Evolutionary conservation across 352 stramenopile species (phyloP).

Genomic region (Achlya hypogyna): DNA sequence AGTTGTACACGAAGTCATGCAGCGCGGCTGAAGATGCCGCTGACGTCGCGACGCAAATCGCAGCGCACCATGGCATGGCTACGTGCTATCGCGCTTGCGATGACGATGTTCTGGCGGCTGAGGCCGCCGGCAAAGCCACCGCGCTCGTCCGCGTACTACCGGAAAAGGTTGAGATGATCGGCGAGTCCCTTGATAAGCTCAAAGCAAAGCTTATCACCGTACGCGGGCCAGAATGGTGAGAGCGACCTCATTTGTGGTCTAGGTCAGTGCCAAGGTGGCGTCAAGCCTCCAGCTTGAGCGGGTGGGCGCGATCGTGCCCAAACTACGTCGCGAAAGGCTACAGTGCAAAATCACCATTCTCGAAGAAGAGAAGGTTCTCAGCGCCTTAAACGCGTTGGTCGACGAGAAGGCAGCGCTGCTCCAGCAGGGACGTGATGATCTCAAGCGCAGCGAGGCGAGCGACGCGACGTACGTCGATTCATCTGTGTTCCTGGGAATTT

Average conservation of each 20-base stretch:
- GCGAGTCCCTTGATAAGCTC: constrained; percentile 34
- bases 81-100: constrained; percentile 51
- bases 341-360: constrained; percentile 42
- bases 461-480: constrained; percentile 64
- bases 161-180: constrained; percentile 36
- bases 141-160: neutral
- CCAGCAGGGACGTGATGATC: constrained; percentile 44
- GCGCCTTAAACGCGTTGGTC: constrained; percentile 44
- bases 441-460: constrained; percentile 54
- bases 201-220: neutral
- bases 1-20: constrained; percentile 1
- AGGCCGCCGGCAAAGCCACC: constrained; percentile 42
- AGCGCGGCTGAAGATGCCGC: neutral
- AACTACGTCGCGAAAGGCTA: constrained; percentile 47
- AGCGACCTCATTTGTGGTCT: constrained; percentile 42
- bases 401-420: constrained; percentile 47
- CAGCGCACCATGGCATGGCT: constrained; percentile 31
- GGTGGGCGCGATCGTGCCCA: constrained; percentile 51
- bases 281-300: constrained; percentile 51
- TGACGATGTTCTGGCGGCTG: constrained; percentile 32
- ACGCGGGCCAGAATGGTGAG: constrained; percentile 29
- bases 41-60: constrained; percentile 3
- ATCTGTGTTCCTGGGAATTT: constrained; percentile 41
- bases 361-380: constrained; percentile 44
- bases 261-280: constrained; percentile 45